phyloP scores from a whole-genome alignment of 495 filamentous ascomycete genomes.

The Aspergillus sclerotiicarbonarius region DNA sequence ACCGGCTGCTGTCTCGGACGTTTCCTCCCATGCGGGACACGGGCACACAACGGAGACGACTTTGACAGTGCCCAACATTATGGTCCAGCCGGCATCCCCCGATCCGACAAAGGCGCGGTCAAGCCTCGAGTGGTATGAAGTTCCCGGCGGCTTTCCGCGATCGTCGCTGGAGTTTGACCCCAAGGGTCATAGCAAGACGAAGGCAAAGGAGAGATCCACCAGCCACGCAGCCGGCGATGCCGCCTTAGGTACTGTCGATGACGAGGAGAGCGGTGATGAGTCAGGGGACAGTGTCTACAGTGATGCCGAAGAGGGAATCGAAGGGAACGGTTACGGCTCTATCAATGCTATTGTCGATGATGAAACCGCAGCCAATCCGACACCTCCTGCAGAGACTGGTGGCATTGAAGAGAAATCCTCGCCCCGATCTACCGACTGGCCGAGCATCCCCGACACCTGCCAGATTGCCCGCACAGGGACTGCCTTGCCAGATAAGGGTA shows the following conservation, averaged over 20 bases:
- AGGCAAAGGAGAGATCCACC: slow-evolving; percentile 10
- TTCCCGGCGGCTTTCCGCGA: slow-evolving; percentile 39
- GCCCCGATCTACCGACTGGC: slow-evolving; percentile 5
- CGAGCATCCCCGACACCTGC: slow-evolving; percentile 18
- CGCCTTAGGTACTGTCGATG: slow-evolving; percentile 19
- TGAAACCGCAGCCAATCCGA: slow-evolving; percentile 18
- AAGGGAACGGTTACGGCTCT: slow-evolving; percentile 76
- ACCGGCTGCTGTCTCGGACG: slow-evolving; percentile 1
- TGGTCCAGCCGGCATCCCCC: slow-evolving; percentile 46
- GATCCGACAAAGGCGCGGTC: slow-evolving; percentile 35
- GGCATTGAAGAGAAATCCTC: neutral
- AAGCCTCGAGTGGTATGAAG: slow-evolving; percentile 34
- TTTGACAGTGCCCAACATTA: slow-evolving; percentile 43
- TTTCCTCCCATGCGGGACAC: slow-evolving; percentile 1
- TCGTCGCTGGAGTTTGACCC: slow-evolving; percentile 24
- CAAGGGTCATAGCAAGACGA: slow-evolving; percentile 3
- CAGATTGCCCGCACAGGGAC: slow-evolving; percentile 25
- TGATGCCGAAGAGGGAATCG: slow-evolving; percentile 80
- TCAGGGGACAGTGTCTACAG: slow-evolving; percentile 72
- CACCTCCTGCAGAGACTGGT: neutral
- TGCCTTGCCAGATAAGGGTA: slow-evolving; percentile 19
- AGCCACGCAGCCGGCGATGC: neutral
- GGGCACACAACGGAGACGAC: slow-evolving; percentile 10
- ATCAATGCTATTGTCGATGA: slow-evolving; percentile 80
- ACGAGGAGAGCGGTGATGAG: slow-evolving; percentile 47